A percentile compares a stretch with the other conserved stretches of the same genome.
These are phyloP conservation scores for Linnemannia exigua DNA, from an alignment of 192 early-diverging fungal genomes.

Conservation along the genomic window DNA sequence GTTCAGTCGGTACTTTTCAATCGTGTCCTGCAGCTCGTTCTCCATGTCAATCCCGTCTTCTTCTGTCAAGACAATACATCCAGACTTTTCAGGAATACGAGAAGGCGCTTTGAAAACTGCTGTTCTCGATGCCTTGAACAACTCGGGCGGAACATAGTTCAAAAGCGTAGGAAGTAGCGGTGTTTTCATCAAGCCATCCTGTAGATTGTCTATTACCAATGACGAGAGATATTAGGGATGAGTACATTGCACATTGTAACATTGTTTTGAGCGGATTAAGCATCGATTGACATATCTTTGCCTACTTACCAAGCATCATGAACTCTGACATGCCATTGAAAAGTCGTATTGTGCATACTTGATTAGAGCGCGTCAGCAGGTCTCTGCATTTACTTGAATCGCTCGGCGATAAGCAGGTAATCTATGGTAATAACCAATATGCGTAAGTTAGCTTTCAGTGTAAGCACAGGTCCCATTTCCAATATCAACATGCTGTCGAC, in stretches of 20 bases:
- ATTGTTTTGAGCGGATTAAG: too few species aligned
- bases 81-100: conserved; percentile 38
- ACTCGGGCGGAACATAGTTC: conserved; percentile 48
- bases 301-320: conserved; percentile 64
- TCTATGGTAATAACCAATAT: conserved; percentile 22
- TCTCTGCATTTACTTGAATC: conserved; percentile 53
- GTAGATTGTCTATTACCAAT: conserved; percentile 53
- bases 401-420: conserved; percentile 56
- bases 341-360: conserved; percentile 57
- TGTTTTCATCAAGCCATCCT: conserved; percentile 37
- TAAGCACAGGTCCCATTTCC: not conserved
- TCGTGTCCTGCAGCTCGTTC: conserved; percentile 48
- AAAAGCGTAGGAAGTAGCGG: conserved; percentile 60
- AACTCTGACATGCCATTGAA: conserved; percentile 64
- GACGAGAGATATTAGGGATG: not conserved
- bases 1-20: conserved; percentile 59
- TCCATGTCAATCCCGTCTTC: conserved; percentile 62
- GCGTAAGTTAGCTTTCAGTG: not conserved
- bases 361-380: conserved; percentile 11
- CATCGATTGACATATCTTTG: too few species aligned
- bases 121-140: conserved; percentile 34
- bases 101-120: conserved; percentile 36
- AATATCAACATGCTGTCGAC: not conserved
- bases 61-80: conserved; percentile 47
- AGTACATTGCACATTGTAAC: not conserved